Evolutionary conservation across 2,329 filamentous ascomycete genomes (phyloP), one percentile per base, ranked within the genome.

Genomic region (Xylaria digitata): DNA sequence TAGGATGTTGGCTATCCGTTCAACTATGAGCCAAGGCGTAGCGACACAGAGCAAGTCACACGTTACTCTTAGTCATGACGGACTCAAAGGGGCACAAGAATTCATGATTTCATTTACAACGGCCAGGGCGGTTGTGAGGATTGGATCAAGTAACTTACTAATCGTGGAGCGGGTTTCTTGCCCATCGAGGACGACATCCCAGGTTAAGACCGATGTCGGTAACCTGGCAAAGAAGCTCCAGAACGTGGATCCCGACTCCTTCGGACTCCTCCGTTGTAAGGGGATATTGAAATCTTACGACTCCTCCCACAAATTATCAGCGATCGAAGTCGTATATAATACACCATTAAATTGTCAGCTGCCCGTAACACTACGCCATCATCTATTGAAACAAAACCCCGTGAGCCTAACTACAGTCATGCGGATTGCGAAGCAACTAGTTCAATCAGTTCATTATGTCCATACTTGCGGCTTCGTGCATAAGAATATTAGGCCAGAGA

Each of bases 381-480:
- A 61, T 46, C 50, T 65, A 15, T 43, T 61, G 3, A 34, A 60
- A 13, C 52, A 49, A 11, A 52, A 50, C 6, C 55, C 65, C 26
- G 48, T 59, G 17, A 58, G 46, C 21, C 53, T 66, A 4, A 54
- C 34, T 46, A 40, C 32, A 4, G 34, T 48, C 21, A 42, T 63
- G 15, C 59, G 23, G 8, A 60, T 67, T 13, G 49, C 65, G n/a
- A 67, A 63, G 43, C 54, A 63, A 30, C 40, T 63, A 2, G 65
- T 63, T 19, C 55, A 49, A 42, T 67, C 65, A 3, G 65, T 67
- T 9, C 49, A 59, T 37, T 67, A 67, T 42, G 34, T 67, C 2
- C 59, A 63, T 21, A 60, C 50, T 4, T 67, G 54, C 40, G 60
- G 55, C 9, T 66, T 66, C 48, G 64, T 66, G 26, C 64, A 66